phyloP scores from a whole-genome alignment of 2,329 filamentous ascomycete genomes.

The Sclerotinia nivalis region DNA sequence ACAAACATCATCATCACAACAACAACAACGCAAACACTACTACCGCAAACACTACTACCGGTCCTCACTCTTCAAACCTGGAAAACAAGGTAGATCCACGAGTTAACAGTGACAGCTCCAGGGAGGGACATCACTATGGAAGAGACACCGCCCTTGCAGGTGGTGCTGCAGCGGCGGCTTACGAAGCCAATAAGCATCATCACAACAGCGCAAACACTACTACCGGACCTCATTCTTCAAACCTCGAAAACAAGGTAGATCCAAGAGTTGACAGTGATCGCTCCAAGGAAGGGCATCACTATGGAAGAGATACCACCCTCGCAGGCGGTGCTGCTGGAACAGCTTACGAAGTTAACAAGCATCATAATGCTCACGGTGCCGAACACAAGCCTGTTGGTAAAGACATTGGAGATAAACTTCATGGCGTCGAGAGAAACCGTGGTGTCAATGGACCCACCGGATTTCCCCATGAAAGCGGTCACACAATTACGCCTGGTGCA shows the following conservation, averaged over 20 bases:
- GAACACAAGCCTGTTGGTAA: conserved; percentile 13
- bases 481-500: neutral
- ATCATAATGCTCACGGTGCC: conserved; percentile 27
- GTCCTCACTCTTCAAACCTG: conserved; percentile 42
- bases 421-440: conserved; percentile 31
- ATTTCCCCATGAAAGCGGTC: conserved; percentile 20
- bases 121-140: conserved; percentile 27
- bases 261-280: conserved; percentile 42
- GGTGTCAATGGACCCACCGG: conserved; percentile 19
- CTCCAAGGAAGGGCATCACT: conserved; percentile 27
- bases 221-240: conserved; percentile 42
- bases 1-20: conserved; percentile 11
- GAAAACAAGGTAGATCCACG: conserved; percentile 46
- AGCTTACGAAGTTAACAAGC: conserved; percentile 28
- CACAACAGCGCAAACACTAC: conserved; percentile 30
- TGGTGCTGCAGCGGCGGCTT: conserved; percentile 23
- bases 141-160: conserved; percentile 26
- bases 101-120: conserved; percentile 37
- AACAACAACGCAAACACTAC: neutral
- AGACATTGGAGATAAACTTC: conserved; percentile 27
- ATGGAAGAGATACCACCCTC: conserved; percentile 28
- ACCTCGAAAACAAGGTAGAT: conserved; percentile 45
- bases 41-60: conserved; percentile 35
- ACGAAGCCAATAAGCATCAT: conserved; percentile 17
- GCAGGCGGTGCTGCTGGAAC: conserved; percentile 25